Evolutionary conservation across 1,139 yeast species (phyloP).

Genomic region (Nakaseomyces uthaithaninus): DNA sequence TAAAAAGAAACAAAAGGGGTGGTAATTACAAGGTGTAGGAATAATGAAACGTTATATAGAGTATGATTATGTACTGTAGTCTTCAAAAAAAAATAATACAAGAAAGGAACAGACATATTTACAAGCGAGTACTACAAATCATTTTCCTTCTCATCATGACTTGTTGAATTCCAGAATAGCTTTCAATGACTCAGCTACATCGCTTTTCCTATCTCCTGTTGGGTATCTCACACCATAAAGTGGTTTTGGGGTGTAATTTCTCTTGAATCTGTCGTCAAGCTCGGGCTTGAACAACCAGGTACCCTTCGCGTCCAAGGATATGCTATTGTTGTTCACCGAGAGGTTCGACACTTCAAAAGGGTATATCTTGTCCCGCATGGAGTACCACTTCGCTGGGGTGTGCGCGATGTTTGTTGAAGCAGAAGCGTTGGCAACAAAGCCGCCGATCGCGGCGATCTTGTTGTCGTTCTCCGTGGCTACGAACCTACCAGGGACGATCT

Average conservation of each 20-base stretch:
- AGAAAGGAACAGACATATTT: not conserved
- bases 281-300: not conserved
- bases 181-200: constrained; percentile 6
- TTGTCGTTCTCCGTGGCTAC: constrained; percentile 36
- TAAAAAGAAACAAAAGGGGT: no score
- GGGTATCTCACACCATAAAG: constrained; percentile 3
- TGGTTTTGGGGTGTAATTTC: constrained; percentile 1
- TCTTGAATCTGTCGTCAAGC: not conserved
- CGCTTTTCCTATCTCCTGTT: constrained; percentile 5
- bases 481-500: constrained; percentile 64
- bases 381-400: constrained; percentile 1
- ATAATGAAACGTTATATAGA: no score
- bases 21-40: no score
- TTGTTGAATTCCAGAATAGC: constrained; percentile 6
- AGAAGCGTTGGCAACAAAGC: constrained; percentile 43
- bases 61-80: no score
- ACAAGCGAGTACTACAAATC: constrained; percentile 2
- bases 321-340: not conserved
- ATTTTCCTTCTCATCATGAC: not conserved
- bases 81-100: not conserved
- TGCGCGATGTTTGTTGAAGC: not conserved
- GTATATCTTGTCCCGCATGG: constrained; percentile 5
- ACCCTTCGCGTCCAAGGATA: constrained; percentile 5
- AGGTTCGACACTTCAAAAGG: constrained; percentile 5
- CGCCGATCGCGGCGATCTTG: constrained; percentile 62